Evolutionary conservation across 2,329 filamentous ascomycete species (phyloP), one percentile per base, ranked within the genome.

Genomic region (Metarhizium sp.): DNA sequence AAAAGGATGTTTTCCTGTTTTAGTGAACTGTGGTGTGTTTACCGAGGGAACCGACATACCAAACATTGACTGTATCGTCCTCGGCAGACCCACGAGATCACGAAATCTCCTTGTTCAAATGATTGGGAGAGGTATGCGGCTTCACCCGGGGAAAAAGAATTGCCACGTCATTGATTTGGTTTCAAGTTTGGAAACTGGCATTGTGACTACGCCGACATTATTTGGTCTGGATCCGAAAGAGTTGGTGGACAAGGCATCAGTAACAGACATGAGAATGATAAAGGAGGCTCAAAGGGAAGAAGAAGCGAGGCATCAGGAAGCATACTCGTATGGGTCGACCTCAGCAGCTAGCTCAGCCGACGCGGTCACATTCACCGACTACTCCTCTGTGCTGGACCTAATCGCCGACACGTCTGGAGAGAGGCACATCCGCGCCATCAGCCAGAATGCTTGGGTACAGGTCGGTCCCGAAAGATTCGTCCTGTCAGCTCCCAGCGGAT

Each of bases 81-180:
- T 99, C 8, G 91, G 88, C 3, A 78, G 94, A 29, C 94, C 94
- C 0, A 99, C 94, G 1, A 85, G 86, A 62, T 97, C 94, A 16
- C 84, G 88, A n/a, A 97, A 96, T 63, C 75, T 99, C 2, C 81
- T 99, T 1, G 84, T 97, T 1, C 94, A 99, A 71, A 99, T 99
- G 94, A 96, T 99, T 59, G 94, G 94, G 0, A 82, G 94, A 63
- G 94, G 94, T 4, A 88, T 99, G 83, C 84, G 94, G 46, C 73
- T 96, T 43, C 80, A 90, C 67, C 77, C 85, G 1, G 87, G 81
- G 13, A 99, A 99, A 70, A 74, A 85, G 43, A 83, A 97, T 65
- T 99, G 94, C 62, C 94, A 97, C 68, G 78, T 99, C 57, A 95
- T 99, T 64, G 94, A 99, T 69, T 91, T 99, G 84, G 94, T 97